Evolutionary conservation across 441 rosid genomes (phyloP).

Genomic region (Syzygium syzygioides): DNA sequence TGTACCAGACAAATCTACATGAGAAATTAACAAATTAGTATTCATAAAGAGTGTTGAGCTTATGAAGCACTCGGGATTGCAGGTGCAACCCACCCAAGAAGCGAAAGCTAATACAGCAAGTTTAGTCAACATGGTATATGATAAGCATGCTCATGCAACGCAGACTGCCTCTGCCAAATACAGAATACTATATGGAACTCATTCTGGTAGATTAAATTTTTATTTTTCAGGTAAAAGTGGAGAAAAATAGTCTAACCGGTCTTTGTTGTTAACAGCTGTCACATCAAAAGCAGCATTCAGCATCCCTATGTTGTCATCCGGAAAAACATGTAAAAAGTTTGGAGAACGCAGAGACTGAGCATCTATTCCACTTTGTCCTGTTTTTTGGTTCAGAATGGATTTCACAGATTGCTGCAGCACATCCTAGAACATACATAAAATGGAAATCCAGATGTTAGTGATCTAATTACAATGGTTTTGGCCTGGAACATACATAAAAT

Average conservation of each 20-base stretch:
- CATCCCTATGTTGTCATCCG: conserved; percentile 25
- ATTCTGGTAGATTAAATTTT: neutral
- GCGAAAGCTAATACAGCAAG: neutral
- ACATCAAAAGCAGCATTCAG: conserved; percentile 35
- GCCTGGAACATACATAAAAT: conserved; percentile 23
- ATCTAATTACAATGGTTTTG: neutral
- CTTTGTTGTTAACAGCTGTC: conserved; percentile 26
- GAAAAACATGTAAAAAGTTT: conserved; percentile 27
- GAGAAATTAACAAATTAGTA: neutral
- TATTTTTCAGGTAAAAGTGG: neutral
- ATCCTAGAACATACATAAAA: conserved; percentile 32
- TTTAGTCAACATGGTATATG: neutral
- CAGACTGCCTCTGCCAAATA: neutral
- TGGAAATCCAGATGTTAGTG: neutral
- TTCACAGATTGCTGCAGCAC: conserved; percentile 65
- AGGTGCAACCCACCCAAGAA: neutral
- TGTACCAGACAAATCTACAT: conserved; percentile 57
- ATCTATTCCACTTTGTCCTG: conserved; percentile 35
- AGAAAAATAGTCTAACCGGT: conserved; percentile 36
- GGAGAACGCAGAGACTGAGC: conserved; percentile 32
- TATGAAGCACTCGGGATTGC: neutral
- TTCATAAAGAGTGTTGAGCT: neutral
- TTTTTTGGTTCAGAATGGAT: conserved; percentile 54
- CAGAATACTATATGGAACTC: neutral
- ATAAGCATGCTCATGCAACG: neutral